Base-by-base conservation (phyloP, 2,329 filamentous ascomycete species). In the Colletotrichum cereale region DNA sequence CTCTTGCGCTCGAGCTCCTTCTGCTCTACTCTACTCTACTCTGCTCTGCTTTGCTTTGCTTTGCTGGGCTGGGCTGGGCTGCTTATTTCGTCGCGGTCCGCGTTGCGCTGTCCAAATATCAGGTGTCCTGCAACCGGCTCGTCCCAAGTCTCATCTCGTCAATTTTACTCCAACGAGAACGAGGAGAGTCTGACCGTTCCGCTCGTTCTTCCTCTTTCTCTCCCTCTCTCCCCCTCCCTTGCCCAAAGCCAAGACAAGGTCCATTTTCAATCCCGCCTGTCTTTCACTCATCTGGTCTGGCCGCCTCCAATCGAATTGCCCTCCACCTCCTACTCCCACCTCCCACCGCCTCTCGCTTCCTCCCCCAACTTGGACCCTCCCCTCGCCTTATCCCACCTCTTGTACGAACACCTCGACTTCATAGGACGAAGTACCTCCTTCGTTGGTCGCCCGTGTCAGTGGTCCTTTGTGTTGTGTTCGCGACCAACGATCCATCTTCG, bases 61-160 rank as follows among this genome's bases (percentile, higher is more conserved):
- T 3, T 12, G 40, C 40, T 42, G 16, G 16, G 34, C 52, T 57
- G 56, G 38, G 36, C 53, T 53, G 57, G 34, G 18, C 57, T 69
- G 69, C 44, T 68, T 36, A 36, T 36, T 38, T 62, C 29, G 57
- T 67, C 65, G 52, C 58, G 65, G 47, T 69, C 36, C 53, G 69
- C 53, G 53, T 56, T 72, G 57, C 66, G 65, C 60, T 55, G 69
- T 72, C 65, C 69, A 68, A 69, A 72, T 72, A 72, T 55, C 48
- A 53, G 53, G 64, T 60, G 55, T 56, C 58, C 67, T 67, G 67
- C 66, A 73, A 66, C 74, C 72, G 66, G 70, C 73, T 73, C 69
- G 68, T 73, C 74, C 64, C 62, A 74, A 66, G 72, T 71, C 73
- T 75, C 74, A 75, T 75, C 74, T 75, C 73, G 72, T 73, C 74